These are phyloP conservation scores for Microstegium vimineum DNA, from an alignment of 176 grass and related monocot species.

Conservation along the genomic window DNA sequence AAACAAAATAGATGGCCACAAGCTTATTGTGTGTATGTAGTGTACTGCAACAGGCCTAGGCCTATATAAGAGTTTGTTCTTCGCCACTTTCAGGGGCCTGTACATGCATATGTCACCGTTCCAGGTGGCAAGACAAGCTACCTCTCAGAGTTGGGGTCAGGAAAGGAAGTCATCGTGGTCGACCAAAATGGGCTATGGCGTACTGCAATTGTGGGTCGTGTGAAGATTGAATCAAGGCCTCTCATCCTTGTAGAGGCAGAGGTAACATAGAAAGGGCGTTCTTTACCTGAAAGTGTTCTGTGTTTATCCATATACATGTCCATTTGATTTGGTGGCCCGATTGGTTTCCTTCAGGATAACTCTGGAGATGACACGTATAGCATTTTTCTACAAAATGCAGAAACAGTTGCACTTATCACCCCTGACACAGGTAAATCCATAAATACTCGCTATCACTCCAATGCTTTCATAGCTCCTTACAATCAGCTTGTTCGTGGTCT, in stretches of 20 bases:
- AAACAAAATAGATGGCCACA: neutral
- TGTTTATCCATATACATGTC: neutral
- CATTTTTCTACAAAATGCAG: constrained; percentile 95
- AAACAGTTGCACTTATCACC: constrained; percentile 82
- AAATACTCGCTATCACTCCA: neutral
- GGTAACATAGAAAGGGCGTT: constrained; percentile 23
- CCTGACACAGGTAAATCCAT: constrained; percentile 43
- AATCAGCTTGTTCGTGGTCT: neutral
- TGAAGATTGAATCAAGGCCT: constrained; percentile 92
- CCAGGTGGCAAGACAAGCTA: constrained; percentile 88
- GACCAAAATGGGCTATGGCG: constrained; percentile 63
- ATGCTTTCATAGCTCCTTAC: neutral
- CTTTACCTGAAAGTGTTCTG: neutral
- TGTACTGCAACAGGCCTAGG: neutral
- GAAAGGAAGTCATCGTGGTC: constrained; percentile 74
- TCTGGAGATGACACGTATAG: constrained; percentile 61
- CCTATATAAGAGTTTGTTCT: neutral
- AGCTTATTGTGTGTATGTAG: neutral
- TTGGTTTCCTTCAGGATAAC: constrained; percentile 42
- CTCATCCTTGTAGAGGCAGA: constrained; percentile 93
- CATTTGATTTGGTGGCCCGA: constrained; percentile 14
- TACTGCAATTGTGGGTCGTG: constrained; percentile 76
- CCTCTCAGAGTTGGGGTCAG: constrained; percentile 76
- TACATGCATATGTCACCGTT: constrained; percentile 85
- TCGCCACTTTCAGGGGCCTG: constrained; percentile 60